A percentile compares a stretch with the other conserved stretches of the same genome.
Evolutionary conservation across 2,329 filamentous ascomycete genomes (phyloP).

Genomic region (Hysterium pulicare): DNA sequence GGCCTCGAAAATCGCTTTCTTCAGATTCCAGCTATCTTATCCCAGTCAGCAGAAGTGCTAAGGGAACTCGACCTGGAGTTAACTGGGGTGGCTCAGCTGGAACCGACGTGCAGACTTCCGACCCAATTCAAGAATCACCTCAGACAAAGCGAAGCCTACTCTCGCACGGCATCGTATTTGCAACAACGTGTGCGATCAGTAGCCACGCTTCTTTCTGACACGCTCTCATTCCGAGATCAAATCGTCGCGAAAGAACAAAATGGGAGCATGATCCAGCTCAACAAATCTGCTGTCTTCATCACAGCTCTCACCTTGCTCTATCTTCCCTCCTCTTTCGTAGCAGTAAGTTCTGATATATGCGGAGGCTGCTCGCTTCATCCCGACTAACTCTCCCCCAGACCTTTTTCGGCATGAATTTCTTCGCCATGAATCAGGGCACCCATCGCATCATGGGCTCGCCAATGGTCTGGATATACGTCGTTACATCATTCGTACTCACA

Average conservation of each 20-base stretch:
- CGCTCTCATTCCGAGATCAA: constrained; percentile 10
- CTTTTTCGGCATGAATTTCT: too few species aligned
- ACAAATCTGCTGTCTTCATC: too few species aligned
- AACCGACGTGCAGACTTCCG: constrained; percentile 1
- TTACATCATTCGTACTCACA: too few species aligned
- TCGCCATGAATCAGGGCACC: too few species aligned
- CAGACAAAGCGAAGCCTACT: constrained; percentile 2
- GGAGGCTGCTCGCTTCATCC: too few species aligned
- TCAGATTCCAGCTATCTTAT: constrained; percentile 14
- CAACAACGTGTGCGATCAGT: constrained; percentile 5
- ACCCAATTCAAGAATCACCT: constrained; percentile 8
- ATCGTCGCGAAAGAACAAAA: constrained; percentile 8
- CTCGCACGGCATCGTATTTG: constrained; percentile 2
- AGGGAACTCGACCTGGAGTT: background rate
- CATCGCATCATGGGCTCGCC: too few species aligned
- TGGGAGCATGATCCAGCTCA: constrained; percentile 11
- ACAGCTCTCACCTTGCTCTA: too few species aligned
- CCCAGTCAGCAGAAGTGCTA: background rate
- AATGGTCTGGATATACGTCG: too few species aligned
- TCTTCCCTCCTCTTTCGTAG: too few species aligned
- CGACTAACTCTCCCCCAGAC: too few species aligned
- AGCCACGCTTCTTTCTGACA: constrained; percentile 5
- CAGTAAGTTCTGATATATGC: too few species aligned
- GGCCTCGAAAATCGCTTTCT: constrained; percentile 18
- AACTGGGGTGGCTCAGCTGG: background rate